Evolutionary conservation across 768 basidiomycete genomes (phyloP).

Genomic region (Leucocoprinus leucothites): DNA sequence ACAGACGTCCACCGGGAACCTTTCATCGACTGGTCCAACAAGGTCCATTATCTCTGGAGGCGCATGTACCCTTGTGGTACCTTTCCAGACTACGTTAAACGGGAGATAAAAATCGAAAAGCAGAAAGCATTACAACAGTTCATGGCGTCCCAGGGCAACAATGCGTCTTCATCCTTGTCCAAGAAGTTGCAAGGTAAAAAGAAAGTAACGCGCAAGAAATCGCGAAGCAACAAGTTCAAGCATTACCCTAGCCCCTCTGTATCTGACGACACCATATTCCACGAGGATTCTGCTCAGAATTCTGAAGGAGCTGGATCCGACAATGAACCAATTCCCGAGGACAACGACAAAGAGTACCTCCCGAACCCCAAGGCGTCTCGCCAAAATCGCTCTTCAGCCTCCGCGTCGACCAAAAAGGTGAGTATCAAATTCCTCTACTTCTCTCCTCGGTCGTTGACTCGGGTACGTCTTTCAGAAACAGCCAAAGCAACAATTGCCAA

Average conservation of each 20-base stretch:
- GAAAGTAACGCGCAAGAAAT: too few species aligned
- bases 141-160: too few species aligned
- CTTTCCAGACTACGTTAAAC: too few species aligned
- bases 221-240: too few species aligned
- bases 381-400: background rate
- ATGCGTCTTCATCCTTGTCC: background rate
- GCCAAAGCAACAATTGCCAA: background rate
- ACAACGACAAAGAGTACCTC: background rate
- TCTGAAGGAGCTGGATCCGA: too few species aligned
- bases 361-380: background rate
- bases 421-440: too few species aligned
- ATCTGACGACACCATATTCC: background rate
- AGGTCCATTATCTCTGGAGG: slow-evolving; percentile 1
- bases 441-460: too few species aligned
- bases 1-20: too few species aligned
- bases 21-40: too few species aligned
- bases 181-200: too few species aligned
- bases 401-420: background rate
- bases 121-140: too few species aligned
- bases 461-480: background rate
- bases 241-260: slow-evolving; percentile 4
- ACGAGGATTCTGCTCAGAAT: background rate
- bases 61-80: background rate
- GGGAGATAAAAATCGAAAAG: too few species aligned
- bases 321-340: background rate